Evolutionary conservation across 1,284 basidiomycete species (phyloP), one percentile per base, ranked within the genome.

Genomic region (Trichosporon sp.): DNA sequence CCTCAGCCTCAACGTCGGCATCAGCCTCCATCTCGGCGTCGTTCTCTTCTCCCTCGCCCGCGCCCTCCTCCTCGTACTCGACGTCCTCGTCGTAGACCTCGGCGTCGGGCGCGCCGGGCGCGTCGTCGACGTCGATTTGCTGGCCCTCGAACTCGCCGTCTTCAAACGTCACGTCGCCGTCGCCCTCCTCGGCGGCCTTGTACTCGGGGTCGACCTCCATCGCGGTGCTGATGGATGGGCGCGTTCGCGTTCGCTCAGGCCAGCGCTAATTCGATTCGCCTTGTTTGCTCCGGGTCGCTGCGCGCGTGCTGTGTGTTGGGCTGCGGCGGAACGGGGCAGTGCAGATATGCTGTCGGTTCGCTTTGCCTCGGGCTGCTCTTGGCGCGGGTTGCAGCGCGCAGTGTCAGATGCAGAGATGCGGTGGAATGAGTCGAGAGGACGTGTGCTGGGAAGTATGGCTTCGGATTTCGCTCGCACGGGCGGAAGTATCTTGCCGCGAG

Each of bases 161-260:
- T 25, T 53, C 64, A 9, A 53, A 25, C 47, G 44, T 47, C 15
- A 31, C 63, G 27, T 64, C 63, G 21, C 21, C 63, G n/a, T 64
- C 38, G 2, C 12, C 35, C 42, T n/a, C 63, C n/a, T 31, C 63
- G 18, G 27, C 42, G 38, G 8, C 23, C n/a, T 42, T 25, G 35
- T 42, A 42, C 12, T 64, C 62, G 2, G 62, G 23, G 15, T 64
- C 62, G 25, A 47, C 42, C 27, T 64, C 63, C 27, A 64, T 64
- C 42, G 5, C 47, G 15, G n/a, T 42, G 15, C 15, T n/a, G 38
- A n/a, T 42, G 38, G 18, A 42, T 42, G 38, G 18, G 15, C 18
- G 12, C 18, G 38, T 42, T 15, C 18, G 18, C 38, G n/a, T n/a
- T n/a, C 38, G 38, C 38, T 9, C 6, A 3, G 15, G 18, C 15